Percentiles rank a stretch among this genome's conserved stretches.
Conservation (phyloP, 768 basidiomycete genomes). For the Candolleomyces eurysporus region DNA sequence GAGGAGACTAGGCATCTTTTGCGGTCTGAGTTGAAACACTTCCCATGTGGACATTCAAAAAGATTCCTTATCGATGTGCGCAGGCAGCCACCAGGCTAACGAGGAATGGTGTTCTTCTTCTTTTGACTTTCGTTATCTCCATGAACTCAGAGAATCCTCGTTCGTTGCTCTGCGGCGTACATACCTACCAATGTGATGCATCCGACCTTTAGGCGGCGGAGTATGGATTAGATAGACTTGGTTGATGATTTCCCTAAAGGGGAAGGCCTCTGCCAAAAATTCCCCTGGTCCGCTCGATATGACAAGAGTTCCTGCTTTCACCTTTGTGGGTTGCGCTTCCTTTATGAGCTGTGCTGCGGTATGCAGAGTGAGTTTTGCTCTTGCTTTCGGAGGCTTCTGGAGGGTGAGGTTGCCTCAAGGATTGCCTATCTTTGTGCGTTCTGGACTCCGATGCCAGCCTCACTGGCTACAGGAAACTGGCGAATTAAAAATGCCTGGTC, state of each 20-base stretch:
- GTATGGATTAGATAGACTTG: not conserved
- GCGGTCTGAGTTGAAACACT: not conserved
- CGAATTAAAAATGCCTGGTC: too few relatives aligned
- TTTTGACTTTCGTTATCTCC: not conserved
- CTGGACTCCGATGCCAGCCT: too few relatives aligned
- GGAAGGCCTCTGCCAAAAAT: not conserved
- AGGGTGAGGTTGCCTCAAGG: too few relatives aligned
- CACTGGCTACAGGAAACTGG: too few relatives aligned
- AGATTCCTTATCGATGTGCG: not conserved
- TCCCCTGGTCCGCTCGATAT: not conserved
- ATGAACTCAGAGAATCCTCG: not conserved
- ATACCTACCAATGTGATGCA: not conserved
- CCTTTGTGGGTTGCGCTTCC: not conserved
- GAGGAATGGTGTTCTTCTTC: not conserved
- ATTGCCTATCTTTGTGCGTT: too few relatives aligned
- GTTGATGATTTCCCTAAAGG: not conserved
- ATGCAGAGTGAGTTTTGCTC: not conserved
- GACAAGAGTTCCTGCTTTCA: not conserved
- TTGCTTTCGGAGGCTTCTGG: not conserved
- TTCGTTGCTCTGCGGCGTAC: not conserved
- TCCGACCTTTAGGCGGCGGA: not conserved
- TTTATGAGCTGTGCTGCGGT: not conserved
- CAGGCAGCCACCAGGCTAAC: not conserved
- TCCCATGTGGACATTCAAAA: not conserved
- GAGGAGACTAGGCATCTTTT: not conserved